Base-by-base conservation (phyloP, 441 rosid genomes). In the Jatropha multifida region DNA sequence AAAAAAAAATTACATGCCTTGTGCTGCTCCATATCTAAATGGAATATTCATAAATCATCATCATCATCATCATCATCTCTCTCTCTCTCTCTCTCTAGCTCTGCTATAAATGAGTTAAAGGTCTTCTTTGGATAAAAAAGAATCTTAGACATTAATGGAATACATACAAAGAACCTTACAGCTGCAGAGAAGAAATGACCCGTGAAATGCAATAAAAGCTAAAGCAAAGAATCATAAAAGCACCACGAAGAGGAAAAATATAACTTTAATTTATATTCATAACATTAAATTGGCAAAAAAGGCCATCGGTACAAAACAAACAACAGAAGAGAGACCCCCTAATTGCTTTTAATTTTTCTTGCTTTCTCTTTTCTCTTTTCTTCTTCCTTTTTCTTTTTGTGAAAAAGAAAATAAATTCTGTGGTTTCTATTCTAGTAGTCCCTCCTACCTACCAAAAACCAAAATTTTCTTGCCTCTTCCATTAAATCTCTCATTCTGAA, bases 401-500 rank as follows among this genome's bases (percentile, higher is more conserved):
- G 27, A 27, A 44, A 59, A 46, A 18, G 38, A 59, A 56, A 60
- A 15, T 40, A 77, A 38, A 49, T 23, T 71, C 68, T 72, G 56
- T 76, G 38, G 55, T 63, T 62, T 32, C 32, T 32, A 0, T 41
- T 71, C 52, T 78, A 54, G 42, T 32, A 51, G 70, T 71, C 81
- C 76, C 69, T 81, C 69, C 87, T 48, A 71, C 27, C 79, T 14
- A 65, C 32, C 77, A 78, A 79, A 75, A 77, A 56, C 12, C 42
- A 69, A 46, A 64, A 67, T 48, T 58, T 66, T 68, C 70, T 63
- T 61, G 44, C 32, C 40, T 74, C 51, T 18, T 52, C 23, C 44
- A 65, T n/a, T 38, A 62, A 2, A 2, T 76, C 74, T 41, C 67
- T 87, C 85, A 89, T 74, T 90, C 94, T 0, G 93, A 88, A 71